phyloP scores from a whole-genome alignment of 2,329 filamentous ascomycete species.

The Plectosphaerella cucumerina region DNA sequence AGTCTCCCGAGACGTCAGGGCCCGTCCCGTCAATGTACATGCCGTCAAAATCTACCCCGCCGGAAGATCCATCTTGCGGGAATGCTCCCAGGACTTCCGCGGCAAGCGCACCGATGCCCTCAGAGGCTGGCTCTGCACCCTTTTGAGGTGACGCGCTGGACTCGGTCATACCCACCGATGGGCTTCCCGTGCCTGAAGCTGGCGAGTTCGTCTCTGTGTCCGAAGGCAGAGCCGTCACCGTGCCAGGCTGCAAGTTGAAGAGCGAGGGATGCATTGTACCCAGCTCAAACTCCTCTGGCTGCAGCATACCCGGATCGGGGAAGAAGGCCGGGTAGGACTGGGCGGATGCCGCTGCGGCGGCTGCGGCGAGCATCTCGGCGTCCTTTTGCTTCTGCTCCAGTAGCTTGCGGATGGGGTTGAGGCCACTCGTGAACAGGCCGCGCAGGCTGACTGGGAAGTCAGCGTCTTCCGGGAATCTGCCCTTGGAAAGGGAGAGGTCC shows the following conservation, averaged over 20 bases:
- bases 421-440: conserved; percentile 30
- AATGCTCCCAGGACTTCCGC: conserved; percentile 27
- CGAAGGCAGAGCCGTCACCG: conserved; percentile 10
- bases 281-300: conserved; percentile 7
- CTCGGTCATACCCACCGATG: conserved; percentile 4
- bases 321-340: background rate
- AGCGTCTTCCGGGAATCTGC: conserved; percentile 31
- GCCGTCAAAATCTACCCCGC: conserved; percentile 16
- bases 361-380: background rate
- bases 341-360: background rate
- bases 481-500: conserved; percentile 37
- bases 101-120: conserved; percentile 24
- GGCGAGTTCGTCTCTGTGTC: conserved; percentile 16
- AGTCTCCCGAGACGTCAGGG: conserved; percentile 22
- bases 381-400: conserved; percentile 19
- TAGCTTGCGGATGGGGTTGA: conserved; percentile 28
- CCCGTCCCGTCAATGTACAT: conserved; percentile 23
- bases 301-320: background rate
- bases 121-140: conserved; percentile 11
- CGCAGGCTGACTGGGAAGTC: conserved; percentile 36
- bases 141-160: conserved; percentile 2
- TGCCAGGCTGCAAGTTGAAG: conserved; percentile 9
- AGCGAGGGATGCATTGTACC: conserved; percentile 6
- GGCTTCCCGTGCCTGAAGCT: background rate
- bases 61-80: conserved; percentile 18